Conservation (phyloP, 2,329 filamentous ascomycete genomes). For the Trichoderma harzianum region DNA sequence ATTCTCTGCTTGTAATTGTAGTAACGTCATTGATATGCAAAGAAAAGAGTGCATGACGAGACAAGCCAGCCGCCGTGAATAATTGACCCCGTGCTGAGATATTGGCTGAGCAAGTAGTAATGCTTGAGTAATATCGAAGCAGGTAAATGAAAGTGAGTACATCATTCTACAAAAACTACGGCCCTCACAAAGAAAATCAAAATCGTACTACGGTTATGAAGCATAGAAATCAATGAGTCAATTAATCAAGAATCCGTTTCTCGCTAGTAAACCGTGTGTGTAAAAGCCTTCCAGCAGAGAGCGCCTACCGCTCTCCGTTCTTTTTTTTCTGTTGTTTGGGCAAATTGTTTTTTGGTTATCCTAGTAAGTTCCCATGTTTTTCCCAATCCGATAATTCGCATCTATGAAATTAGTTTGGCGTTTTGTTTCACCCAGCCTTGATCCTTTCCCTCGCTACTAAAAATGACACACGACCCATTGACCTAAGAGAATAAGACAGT, state of each 20-base stretch:
- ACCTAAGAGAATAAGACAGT: neutral
- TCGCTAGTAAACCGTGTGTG: neutral
- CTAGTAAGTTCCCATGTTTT: neutral
- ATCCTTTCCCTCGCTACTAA: constrained; percentile 1
- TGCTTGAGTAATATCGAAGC: neutral
- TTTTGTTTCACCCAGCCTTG: neutral
- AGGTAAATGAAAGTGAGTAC: neutral
- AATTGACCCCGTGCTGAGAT: neutral
- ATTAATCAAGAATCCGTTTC: neutral
- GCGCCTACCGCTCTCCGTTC: neutral
- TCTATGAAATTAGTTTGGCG: neutral
- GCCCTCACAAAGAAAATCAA: neutral
- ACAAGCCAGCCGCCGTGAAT: neutral
- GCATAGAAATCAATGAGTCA: neutral
- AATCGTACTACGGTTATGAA: neutral
- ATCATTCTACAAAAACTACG: neutral
- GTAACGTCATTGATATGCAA: neutral
- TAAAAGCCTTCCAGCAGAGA: neutral
- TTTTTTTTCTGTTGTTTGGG: neutral
- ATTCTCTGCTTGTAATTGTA: constrained; percentile 4
- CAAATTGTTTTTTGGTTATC: neutral
- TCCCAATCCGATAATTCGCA: neutral
- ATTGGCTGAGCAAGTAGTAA: neutral
- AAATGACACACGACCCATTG: neutral
- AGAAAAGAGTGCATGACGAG: neutral